These are phyloP conservation scores for Candida ovalis DNA, from an alignment of 805 yeast genomes.

Conservation along the genomic window DNA sequence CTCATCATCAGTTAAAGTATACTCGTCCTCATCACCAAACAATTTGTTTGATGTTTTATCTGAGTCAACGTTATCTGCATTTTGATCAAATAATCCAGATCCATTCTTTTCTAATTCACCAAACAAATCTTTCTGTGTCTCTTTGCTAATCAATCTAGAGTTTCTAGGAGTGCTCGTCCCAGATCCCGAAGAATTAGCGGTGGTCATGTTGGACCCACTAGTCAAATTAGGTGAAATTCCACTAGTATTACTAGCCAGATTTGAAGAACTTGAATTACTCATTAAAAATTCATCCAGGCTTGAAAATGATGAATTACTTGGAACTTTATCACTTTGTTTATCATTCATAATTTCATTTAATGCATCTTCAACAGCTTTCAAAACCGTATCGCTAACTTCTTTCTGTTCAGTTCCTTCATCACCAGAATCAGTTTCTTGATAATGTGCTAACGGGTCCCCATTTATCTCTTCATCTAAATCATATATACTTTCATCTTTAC, in stretches of 20 bases:
- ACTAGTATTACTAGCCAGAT: neutral
- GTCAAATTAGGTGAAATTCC: neutral
- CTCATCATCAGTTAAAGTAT: conserved; percentile 9
- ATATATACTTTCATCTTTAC: neutral
- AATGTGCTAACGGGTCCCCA: conserved; percentile 32
- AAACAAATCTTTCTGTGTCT: conserved; percentile 31
- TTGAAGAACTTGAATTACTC: neutral
- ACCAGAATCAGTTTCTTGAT: conserved; percentile 27
- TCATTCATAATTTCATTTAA: conserved; percentile 53
- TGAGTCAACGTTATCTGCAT: conserved; percentile 21
- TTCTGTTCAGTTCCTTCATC: conserved; percentile 31
- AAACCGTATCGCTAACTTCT: conserved; percentile 40
- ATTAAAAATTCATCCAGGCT: conserved; percentile 6
- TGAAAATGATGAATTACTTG: conserved; percentile 4
- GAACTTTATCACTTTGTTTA: conserved; percentile 3
- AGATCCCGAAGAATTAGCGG: conserved; percentile 3
- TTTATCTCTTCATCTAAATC: conserved; percentile 22
- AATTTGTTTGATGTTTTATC: conserved; percentile 24
- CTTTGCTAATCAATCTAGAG: conserved; percentile 27
- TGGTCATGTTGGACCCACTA: neutral
- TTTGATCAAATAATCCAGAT: conserved; percentile 18
- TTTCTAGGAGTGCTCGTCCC: conserved; percentile 17
- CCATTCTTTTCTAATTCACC: conserved; percentile 20
- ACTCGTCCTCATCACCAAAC: conserved; percentile 29
- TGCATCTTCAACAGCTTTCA: conserved; percentile 66